Percentiles rank a stretch among this genome's conserved stretches.
Evolutionary conservation across 495 filamentous ascomycete genomes (phyloP).

Genomic region (Lasiosphaeria ovina): DNA sequence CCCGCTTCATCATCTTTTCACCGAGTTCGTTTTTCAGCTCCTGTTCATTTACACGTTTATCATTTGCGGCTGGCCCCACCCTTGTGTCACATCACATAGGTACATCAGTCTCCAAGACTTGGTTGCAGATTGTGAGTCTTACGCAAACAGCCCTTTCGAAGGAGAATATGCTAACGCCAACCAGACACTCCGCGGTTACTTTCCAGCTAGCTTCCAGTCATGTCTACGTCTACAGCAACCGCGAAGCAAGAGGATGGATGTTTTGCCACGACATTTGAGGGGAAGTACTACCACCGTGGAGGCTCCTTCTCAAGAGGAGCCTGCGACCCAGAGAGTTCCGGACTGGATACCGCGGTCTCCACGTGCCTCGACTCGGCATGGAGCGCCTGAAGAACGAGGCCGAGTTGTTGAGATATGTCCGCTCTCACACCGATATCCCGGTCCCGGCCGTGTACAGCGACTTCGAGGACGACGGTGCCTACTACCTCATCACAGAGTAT

Average conservation of each 20-base stretch:
- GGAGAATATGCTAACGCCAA: too few species aligned
- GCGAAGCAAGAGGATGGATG: background rate
- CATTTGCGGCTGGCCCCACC: background rate
- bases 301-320: constrained; percentile 9
- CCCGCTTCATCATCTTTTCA: too few species aligned
- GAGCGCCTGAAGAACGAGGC: constrained; percentile 10
- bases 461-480: constrained; percentile 16
- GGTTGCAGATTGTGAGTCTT: too few species aligned
- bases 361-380: background rate
- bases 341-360: background rate
- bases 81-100: too few species aligned
- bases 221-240: too few species aligned
- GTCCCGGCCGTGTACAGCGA: constrained; percentile 3
- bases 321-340: constrained; percentile 5
- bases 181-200: too few species aligned
- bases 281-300: constrained; percentile 5
- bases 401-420: background rate
- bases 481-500: constrained; percentile 5
- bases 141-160: too few species aligned
- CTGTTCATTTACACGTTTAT: background rate
- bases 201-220: too few species aligned
- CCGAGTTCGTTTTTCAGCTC: background rate
- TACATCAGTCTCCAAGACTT: too few species aligned
- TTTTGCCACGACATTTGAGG: background rate
- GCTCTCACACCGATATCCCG: constrained; percentile 8